Percentiles rank a stretch among this genome's conserved stretches.
Evolutionary conservation across 768 basidiomycete species (phyloP).

Genomic region (Mycena sanguinolenta): DNA sequence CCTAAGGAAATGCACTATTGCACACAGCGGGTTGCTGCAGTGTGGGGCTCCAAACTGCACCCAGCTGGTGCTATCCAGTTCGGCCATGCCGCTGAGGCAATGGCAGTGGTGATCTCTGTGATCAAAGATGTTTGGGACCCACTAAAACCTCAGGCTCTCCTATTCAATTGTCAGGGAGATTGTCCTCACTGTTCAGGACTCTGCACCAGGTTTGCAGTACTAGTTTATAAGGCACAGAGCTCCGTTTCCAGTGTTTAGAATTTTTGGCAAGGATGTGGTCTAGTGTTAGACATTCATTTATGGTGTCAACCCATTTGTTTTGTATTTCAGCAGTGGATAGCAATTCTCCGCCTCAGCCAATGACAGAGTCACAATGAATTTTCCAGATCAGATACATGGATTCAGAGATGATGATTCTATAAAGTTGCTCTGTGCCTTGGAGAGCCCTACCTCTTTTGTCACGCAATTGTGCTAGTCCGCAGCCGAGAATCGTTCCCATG

Average conservation of each 20-base stretch:
- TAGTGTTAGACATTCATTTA: neutral
- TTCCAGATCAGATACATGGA: slow-evolving; percentile 16
- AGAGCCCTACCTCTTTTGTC: too few relatives aligned
- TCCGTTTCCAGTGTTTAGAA: neutral
- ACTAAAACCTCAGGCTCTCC: too few relatives aligned
- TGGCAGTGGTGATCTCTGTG: too few relatives aligned
- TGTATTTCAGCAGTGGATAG: neutral
- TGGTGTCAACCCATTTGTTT: neutral
- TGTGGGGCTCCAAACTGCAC: slow-evolving; percentile 8
- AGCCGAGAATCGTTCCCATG: neutral
- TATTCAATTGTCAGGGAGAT: too few relatives aligned
- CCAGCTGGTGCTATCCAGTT: too few relatives aligned
- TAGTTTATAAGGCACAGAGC: neutral
- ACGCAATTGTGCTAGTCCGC: neutral
- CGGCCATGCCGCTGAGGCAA: too few relatives aligned
- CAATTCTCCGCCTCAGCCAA: neutral
- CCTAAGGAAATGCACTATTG: slow-evolving; percentile 12
- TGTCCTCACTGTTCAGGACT: too few relatives aligned
- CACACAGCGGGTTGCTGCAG: slow-evolving; percentile 4
- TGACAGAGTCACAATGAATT: neutral
- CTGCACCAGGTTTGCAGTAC: too few relatives aligned
- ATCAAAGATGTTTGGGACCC: too few relatives aligned
- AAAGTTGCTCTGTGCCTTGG: neutral
- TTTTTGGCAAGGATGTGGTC: slow-evolving; percentile 1
- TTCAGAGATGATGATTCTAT: neutral